A percentile compares a stretch with the other conserved stretches of the same genome.
Conservation (phyloP, 441 rosid genomes). For the Jatropha multifida region DNA sequence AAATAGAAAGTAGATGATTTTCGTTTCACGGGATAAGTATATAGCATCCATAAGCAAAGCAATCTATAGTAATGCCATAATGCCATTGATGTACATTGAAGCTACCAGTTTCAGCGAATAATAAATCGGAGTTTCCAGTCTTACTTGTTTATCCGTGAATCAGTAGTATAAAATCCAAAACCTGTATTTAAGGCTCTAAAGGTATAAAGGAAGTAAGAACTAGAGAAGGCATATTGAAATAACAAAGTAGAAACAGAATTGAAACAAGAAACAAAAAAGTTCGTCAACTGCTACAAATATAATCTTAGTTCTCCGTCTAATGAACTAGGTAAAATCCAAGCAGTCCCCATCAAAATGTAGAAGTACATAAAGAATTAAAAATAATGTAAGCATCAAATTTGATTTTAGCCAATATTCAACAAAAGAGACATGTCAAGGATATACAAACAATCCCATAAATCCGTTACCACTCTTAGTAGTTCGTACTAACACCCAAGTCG, state of each 20-base stretch:
- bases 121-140: not conserved
- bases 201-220: not conserved
- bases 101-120: not conserved
- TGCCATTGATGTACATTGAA: not conserved
- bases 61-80: not conserved
- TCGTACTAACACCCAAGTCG: too few species aligned
- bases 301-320: not conserved
- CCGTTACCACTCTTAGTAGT: too few species aligned
- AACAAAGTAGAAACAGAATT: not conserved
- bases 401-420: too few species aligned
- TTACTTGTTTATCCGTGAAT: not conserved
- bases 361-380: too few species aligned
- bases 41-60: not conserved
- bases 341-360: too few species aligned
- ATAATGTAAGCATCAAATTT: too few species aligned
- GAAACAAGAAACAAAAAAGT: not conserved
- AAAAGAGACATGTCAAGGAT: too few species aligned
- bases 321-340: not conserved
- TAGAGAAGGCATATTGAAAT: not conserved
- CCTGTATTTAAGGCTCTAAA: not conserved
- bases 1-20: not conserved
- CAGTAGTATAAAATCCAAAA: not conserved
- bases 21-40: not conserved
- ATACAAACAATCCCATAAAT: too few species aligned
- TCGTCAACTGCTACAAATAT: not conserved